Base-by-base conservation (phyloP, 805 yeast genomes). In the Metschnikowia kofuensis region DNA sequence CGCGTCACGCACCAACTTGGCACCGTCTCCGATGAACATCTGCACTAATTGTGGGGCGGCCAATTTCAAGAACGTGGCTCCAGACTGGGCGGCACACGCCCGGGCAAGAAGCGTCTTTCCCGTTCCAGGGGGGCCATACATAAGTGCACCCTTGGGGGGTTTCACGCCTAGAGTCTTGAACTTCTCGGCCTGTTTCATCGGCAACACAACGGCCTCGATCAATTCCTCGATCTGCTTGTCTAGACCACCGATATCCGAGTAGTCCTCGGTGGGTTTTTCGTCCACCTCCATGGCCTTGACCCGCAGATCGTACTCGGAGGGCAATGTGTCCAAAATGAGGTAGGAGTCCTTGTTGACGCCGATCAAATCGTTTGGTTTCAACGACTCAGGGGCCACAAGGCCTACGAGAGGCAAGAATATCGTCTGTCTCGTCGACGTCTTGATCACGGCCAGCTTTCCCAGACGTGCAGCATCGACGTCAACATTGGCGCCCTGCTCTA, bases 261-360 rank as follows among this genome's bases (percentile, higher is more conserved):
- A 94, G 10, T 96, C 89, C 68, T 94, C 99, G 1, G 96, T 87
- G 51, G 99, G 99, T 65, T 92, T 91, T 72, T 94, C 99, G 66
- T 94, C 99, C 44, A 94, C 99, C 69, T 94, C 99, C 99, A 94
- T 89, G 11, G 98, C 98, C 72, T 94, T 94, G 45, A 94, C 99
- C 61, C 99, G 81, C 47, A 96, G 87, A 68, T 94, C 99, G 65
- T 94, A 94, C 70, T 94, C 99, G 2, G 97, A 90, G 10, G 99
- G 99, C 56, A 94, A 76, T 7, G 96, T 90, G 70, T 94, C 99
- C 59, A 94, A 77, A 46, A 94, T 87, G 57, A 94, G 78, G 65
- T 91, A 94, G 7, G 97, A 88, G 66, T 94, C 99, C 71, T 94
- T 94, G 69, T 94, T 94, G 47, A 94, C 99, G 61, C 99, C 99